Evolutionary conservation across 768 basidiomycete genomes (phyloP).

Genomic region (Sutorius australiensis): DNA sequence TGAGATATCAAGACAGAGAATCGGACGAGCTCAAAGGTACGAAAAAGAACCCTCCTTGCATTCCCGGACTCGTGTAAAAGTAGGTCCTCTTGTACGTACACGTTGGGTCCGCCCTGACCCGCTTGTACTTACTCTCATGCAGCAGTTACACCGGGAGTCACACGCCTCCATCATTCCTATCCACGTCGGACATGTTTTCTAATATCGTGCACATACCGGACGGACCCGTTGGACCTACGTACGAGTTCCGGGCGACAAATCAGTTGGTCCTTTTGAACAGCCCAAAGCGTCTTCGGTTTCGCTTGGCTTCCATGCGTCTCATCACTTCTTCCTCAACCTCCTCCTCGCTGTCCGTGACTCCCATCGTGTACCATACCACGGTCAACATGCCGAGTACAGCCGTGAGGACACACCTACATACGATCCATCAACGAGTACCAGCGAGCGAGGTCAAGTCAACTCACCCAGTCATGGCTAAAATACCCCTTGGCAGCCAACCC

Average conservation of each 20-base stretch:
- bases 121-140: not conserved
- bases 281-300: constrained; percentile 45
- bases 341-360: constrained; percentile 69
- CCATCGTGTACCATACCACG: constrained; percentile 84
- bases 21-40: not conserved
- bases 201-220: too few relatives aligned
- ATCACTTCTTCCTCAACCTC: constrained; percentile 76
- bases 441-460: constrained; percentile 12
- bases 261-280: constrained; percentile 17
- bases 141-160: not conserved
- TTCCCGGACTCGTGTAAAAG: not conserved
- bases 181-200: not conserved
- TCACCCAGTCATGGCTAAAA: constrained; percentile 72
- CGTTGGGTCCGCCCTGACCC: not conserved
- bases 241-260: not conserved
- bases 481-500: constrained; percentile 72
- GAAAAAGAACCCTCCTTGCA: not conserved
- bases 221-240: not conserved
- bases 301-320: constrained; percentile 55
- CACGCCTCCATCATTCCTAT: not conserved
- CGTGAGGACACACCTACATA: constrained; percentile 68
- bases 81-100: not conserved
- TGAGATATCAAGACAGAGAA: not conserved
- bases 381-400: constrained; percentile 79
- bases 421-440: constrained; percentile 3